Base-by-base conservation (phyloP, 2,329 filamentous ascomycete species). In the Hysterium pulicare region DNA sequence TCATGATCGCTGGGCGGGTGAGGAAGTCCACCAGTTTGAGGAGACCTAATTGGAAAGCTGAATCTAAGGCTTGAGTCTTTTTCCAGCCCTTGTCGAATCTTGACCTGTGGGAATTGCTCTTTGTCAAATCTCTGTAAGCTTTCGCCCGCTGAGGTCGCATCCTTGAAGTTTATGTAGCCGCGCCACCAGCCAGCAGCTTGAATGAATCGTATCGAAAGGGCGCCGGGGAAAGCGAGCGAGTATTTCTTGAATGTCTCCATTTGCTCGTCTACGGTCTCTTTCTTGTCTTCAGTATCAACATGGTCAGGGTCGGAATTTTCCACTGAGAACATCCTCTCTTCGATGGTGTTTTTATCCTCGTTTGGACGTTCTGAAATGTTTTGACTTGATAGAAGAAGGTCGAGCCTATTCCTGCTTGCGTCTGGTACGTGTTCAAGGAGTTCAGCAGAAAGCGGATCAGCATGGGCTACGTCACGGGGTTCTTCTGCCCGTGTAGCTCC, bases 1-100 rank as follows among this genome's bases (percentile, higher is more conserved):
- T n/a, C n/a, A n/a, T n/a, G n/a, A n/a, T n/a, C n/a, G n/a, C n/a
- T n/a, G n/a, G n/a, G n/a, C n/a, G n/a, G n/a, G n/a, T n/a, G n/a
- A n/a, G n/a, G n/a, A n/a, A n/a, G n/a, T n/a, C n/a, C n/a, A n/a
- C n/a, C n/a, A n/a, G n/a, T n/a, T n/a, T n/a, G n/a, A n/a, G n/a
- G n/a, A n/a, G n/a, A n/a, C n/a, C n/a, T 30, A n/a, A 26, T 26
- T 15, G 46, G 48, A 15, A 50, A 24, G 31, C 40, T 47, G 38
- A 60, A 61, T 13, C 50, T 53, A 24, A 59, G 40, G 17, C 42
- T 48, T n/a, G n/a, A 17, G 49, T 51, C 9, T 42, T 51, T 13
- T 50, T 44, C 13, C n/a, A n/a, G n/a, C n/a, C n/a, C n/a, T n/a
- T n/a, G n/a, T n/a, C n/a, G n/a, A n/a, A n/a, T n/a, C n/a, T n/a